Conservation (phyloP, 331 rosid genomes). For the Arachis monticola region DNA sequence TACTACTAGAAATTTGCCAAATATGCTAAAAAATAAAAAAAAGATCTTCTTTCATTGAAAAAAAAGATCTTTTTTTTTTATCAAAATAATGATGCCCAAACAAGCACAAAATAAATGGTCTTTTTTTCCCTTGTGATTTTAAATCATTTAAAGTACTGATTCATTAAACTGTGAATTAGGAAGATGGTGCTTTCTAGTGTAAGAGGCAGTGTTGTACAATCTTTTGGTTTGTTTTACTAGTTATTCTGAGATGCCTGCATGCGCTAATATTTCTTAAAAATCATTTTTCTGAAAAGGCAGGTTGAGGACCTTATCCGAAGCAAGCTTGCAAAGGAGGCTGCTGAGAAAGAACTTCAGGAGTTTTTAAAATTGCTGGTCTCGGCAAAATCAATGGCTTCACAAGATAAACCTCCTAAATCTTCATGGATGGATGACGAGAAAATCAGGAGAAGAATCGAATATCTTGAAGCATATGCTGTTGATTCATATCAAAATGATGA, state of each 20-base stretch:
- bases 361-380: slow-evolving; percentile 68
- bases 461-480: slow-evolving; percentile 85
- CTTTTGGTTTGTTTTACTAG: slow-evolving; percentile 18
- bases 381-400: slow-evolving; percentile 67
- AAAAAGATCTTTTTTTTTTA: no score
- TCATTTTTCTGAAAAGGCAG: slow-evolving; percentile 50
- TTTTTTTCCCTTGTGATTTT: slow-evolving; percentile 14
- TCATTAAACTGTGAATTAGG: slow-evolving; percentile 23
- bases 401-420: slow-evolving; percentile 75
- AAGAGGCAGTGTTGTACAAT: neutral
- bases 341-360: slow-evolving; percentile 78
- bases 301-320: slow-evolving; percentile 79
- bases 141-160: slow-evolving; percentile 24
- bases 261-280: slow-evolving; percentile 17
- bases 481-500: slow-evolving; percentile 74
- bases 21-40: no score
- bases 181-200: slow-evolving; percentile 16
- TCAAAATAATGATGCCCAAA: no score
- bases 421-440: slow-evolving; percentile 78
- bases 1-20: no score
- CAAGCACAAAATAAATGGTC: neutral
- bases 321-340: slow-evolving; percentile 82
- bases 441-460: slow-evolving; percentile 68
- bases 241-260: slow-evolving; percentile 18
- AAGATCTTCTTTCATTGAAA: no score